A percentile compares a stretch with the other conserved stretches of the same genome.
phyloP scores from a whole-genome alignment of 2,329 filamentous ascomycete species.

The Westerdykella aurantiaca region DNA sequence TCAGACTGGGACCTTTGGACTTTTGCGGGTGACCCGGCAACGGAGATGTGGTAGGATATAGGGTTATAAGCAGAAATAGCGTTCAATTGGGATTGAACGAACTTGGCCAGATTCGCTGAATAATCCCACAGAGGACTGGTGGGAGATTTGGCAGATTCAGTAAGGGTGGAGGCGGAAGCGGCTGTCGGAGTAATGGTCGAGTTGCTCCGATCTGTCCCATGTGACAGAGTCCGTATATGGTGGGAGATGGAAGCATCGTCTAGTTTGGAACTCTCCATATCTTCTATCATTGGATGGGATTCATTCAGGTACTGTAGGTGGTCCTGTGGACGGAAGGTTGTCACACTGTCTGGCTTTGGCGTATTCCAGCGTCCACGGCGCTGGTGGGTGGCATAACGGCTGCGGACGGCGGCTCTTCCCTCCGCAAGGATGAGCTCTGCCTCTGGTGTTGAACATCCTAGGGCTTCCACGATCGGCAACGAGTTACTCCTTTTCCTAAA shows the following conservation, averaged over 20 bases:
- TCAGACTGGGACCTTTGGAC: conserved; percentile 12
- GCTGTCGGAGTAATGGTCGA: conserved; percentile 20
- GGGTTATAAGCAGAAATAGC: conserved; percentile 30
- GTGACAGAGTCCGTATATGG: conserved; percentile 26
- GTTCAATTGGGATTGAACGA: conserved; percentile 30
- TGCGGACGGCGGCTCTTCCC: conserved; percentile 30
- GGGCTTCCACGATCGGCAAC: conserved; percentile 28
- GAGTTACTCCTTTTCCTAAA: conserved; percentile 34
- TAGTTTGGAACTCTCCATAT: background rate
- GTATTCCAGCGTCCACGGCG: conserved; percentile 18
- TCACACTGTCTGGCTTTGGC: conserved; percentile 13
- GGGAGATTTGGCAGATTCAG: conserved; percentile 3
- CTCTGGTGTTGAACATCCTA: conserved; percentile 34
- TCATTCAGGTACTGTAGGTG: conserved; percentile 27
- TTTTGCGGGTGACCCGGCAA: conserved; percentile 17
- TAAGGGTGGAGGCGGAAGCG: background rate
- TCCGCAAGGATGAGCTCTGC: conserved; percentile 32
- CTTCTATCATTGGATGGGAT: background rate
- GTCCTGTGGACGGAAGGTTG: conserved; percentile 24
- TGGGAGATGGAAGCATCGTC: conserved; percentile 4
- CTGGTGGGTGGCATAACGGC: conserved; percentile 13
- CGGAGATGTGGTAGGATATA: conserved; percentile 22
- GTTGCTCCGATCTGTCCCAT: conserved; percentile 26
- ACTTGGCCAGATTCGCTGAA: conserved; percentile 33
- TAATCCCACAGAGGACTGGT: conserved; percentile 26